Evolutionary conservation across 2,329 filamentous ascomycete genomes (phyloP).

Genomic region (Monilinia polystroma): DNA sequence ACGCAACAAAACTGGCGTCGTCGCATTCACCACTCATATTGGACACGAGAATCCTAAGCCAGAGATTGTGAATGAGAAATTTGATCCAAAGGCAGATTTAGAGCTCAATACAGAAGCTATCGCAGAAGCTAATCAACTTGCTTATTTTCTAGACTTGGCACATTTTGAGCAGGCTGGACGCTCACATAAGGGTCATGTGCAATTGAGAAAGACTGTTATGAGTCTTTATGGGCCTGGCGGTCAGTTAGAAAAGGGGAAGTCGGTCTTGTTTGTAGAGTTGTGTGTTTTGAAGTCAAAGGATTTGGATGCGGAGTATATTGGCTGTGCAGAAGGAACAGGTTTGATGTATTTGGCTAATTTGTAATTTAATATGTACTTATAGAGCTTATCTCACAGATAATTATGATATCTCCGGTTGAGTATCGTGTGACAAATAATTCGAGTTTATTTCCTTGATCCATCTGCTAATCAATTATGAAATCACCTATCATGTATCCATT

Average conservation of each 20-base stretch:
- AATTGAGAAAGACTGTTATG: slow-evolving; percentile 27
- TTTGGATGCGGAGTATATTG: slow-evolving; percentile 36
- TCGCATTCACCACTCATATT: slow-evolving; percentile 28
- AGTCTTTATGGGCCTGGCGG: slow-evolving; percentile 28
- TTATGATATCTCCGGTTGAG: background rate
- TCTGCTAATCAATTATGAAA: background rate
- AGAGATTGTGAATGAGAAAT: slow-evolving; percentile 1
- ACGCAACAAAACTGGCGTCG: slow-evolving; percentile 26
- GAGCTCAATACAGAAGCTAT: slow-evolving; percentile 15
- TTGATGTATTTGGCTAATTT: slow-evolving; percentile 41
- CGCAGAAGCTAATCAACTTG: slow-evolving; percentile 28
- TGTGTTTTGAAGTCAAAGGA: slow-evolving; percentile 30
- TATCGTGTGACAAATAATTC: background rate
- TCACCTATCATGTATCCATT: background rate
- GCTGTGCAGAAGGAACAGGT: slow-evolving; percentile 35
- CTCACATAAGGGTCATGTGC: slow-evolving; percentile 25
- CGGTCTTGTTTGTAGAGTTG: slow-evolving; percentile 27
- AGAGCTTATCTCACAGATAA: background rate
- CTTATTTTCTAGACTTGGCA: slow-evolving; percentile 31
- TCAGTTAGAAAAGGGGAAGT: slow-evolving; percentile 24
- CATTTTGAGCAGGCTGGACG: slow-evolving; percentile 30
- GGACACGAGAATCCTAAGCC: slow-evolving; percentile 25
- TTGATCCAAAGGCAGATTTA: background rate
- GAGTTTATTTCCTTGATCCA: background rate
- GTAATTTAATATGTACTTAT: background rate